phyloP scores from a whole-genome alignment of 2,329 filamentous ascomycete genomes.

The Sphaerulina populicola region DNA sequence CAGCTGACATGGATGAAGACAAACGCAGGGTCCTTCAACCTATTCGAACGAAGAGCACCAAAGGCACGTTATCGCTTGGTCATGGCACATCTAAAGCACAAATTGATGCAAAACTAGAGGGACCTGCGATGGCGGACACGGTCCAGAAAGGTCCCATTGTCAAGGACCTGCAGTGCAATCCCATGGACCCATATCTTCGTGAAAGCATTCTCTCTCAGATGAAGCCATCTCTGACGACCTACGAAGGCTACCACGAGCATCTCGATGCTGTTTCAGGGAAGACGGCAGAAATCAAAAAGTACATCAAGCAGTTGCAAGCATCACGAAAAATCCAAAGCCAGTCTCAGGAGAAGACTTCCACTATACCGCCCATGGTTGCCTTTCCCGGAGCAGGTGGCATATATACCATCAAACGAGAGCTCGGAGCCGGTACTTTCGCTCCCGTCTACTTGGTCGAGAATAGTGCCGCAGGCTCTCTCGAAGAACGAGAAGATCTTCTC shows the following conservation, averaged over 20 bases:
- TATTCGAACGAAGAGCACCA: constrained; percentile 42
- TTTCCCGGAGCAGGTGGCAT: constrained; percentile 57
- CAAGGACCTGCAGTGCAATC: constrained; percentile 77
- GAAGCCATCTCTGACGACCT: constrained; percentile 63
- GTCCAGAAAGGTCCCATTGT: constrained; percentile 63
- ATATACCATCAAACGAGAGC: constrained; percentile 74
- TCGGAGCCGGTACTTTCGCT: constrained; percentile 89
- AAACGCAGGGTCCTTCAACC: constrained; percentile 45
- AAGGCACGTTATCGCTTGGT: constrained; percentile 35
- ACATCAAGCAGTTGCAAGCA: constrained; percentile 44
- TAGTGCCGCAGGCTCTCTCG: constrained; percentile 32
- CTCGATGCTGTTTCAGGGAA: constrained; percentile 55
- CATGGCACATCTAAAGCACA: constrained; percentile 30
- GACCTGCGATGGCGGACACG: constrained; percentile 33
- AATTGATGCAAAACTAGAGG: constrained; percentile 24
- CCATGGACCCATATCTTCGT: constrained; percentile 68
- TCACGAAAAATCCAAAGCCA: constrained; percentile 38
- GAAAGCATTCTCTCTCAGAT: constrained; percentile 65
- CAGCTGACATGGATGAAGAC: constrained; percentile 42
- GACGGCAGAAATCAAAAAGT: constrained; percentile 70
- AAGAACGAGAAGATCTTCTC: constrained; percentile 35
- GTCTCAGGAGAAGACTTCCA: constrained; percentile 38
- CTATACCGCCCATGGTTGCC: constrained; percentile 55
- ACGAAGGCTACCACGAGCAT: constrained; percentile 73
- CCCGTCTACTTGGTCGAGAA: constrained; percentile 86